Percentiles rank a stretch among this genome's conserved stretches.
phyloP scores from a whole-genome alignment of 352 stramenopile species.

The Pythium sukuiense region DNA sequence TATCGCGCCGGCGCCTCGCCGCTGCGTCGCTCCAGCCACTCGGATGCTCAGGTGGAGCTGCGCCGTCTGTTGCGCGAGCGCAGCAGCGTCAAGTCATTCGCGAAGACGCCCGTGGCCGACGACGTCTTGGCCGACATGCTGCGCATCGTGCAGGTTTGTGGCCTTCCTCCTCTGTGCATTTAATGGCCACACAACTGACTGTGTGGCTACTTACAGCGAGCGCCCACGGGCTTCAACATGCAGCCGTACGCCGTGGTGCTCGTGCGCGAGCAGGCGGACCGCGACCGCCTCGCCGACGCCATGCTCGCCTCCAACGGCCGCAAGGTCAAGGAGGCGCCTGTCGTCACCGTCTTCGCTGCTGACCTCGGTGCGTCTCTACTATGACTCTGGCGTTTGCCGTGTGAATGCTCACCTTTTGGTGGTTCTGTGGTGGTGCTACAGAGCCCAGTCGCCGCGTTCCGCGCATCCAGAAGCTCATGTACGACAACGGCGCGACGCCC shows the following conservation, averaged over 20 bases:
- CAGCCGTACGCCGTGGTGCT: conserved; percentile 80
- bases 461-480: conserved; percentile 65
- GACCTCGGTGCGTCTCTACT: conserved; percentile 50
- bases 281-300: conserved; percentile 61
- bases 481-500: conserved; percentile 47
- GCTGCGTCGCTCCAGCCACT: conserved; percentile 16
- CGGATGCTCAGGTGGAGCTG: conserved; percentile 14
- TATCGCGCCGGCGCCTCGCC: background rate
- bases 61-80: conserved; percentile 22
- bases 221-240: conserved; percentile 80
- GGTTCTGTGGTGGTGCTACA: too few relatives aligned
- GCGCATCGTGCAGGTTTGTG: conserved; percentile 53
- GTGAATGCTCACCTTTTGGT: too few relatives aligned
- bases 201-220: conserved; percentile 33
- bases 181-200: background rate
- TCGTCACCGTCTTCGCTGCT: conserved; percentile 79
- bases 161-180: too few relatives aligned
- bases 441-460: conserved; percentile 75
- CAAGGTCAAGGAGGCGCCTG: conserved; percentile 76
- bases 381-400: too few relatives aligned
- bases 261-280: conserved; percentile 66
- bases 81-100: conserved; percentile 37
- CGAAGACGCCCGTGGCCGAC: conserved; percentile 45
- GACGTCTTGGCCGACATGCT: conserved; percentile 62
- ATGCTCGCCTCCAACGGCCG: conserved; percentile 78